Conservation (phyloP, 768 basidiomycete genomes). For the Auricularia cornea region DNA sequence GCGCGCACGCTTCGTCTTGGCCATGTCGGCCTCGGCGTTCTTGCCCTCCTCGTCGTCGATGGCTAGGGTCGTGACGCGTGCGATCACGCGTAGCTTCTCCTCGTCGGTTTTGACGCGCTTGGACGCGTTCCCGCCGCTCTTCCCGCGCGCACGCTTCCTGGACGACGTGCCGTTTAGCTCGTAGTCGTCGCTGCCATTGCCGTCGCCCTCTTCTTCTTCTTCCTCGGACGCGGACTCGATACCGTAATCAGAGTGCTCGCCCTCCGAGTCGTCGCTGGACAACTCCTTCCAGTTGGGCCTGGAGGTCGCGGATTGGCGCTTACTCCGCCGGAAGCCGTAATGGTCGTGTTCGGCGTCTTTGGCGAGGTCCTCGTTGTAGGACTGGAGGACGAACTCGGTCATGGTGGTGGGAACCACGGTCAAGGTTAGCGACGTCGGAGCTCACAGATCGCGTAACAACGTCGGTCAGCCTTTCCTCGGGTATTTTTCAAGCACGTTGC, state of each 20-base stretch:
- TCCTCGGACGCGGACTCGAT: not conserved
- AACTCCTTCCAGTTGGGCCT: not conserved
- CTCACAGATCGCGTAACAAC: too few relatives aligned
- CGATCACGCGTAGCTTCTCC: not conserved
- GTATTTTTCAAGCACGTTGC: too few relatives aligned
- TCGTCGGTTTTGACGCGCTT: not conserved
- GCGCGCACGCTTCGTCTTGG: not conserved
- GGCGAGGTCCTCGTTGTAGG: not conserved
- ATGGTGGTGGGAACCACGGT: not conserved
- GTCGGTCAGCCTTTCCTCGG: too few relatives aligned
- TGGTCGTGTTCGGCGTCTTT: not conserved
- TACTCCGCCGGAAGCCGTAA: not conserved
- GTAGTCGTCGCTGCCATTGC: not conserved
- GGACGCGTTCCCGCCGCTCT: not conserved
- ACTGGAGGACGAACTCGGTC: not conserved
- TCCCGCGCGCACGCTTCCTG: not conserved
- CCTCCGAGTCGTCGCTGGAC: not conserved
- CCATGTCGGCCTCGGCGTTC: conserved; percentile 1
- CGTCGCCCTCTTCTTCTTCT: not conserved
- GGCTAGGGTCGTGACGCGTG: not conserved
- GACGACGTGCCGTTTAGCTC: not conserved
- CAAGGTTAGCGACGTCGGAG: too few relatives aligned
- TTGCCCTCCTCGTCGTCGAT: not conserved
- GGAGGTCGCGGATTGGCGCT: not conserved
- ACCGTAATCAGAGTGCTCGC: not conserved